Conservation (phyloP, 192 early-diverging fungal species). For the Cetraspora pellucida region DNA sequence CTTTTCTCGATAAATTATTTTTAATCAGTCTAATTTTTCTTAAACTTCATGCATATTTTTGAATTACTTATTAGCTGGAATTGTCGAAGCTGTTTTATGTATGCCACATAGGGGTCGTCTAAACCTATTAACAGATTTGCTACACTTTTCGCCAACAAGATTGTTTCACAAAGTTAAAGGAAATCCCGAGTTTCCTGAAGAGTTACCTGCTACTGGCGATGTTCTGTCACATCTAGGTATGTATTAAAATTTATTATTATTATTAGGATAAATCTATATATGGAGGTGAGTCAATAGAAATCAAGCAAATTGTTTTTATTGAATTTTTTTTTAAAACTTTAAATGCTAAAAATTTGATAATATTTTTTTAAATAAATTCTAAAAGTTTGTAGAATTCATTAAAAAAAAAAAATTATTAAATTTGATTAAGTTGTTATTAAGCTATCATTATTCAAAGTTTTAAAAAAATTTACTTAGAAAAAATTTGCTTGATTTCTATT, state of each 20-base stretch:
- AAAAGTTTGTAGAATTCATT: too few species aligned
- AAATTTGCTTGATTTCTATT: too few species aligned
- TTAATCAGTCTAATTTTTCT: not conserved
- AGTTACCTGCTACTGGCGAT: constrained; percentile 82
- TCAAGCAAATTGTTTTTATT: too few species aligned
- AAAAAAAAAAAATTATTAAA: too few species aligned
- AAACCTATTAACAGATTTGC: constrained; percentile 87
- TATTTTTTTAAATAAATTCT: too few species aligned
- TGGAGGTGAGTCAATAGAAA: too few species aligned
- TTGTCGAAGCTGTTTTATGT: constrained; percentile 84
- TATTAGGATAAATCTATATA: not conserved
- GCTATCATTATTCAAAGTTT: too few species aligned
- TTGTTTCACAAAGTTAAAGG: constrained; percentile 96
- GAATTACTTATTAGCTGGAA: constrained; percentile 56
- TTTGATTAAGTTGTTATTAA: too few species aligned
- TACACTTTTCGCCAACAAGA: constrained; percentile 76
- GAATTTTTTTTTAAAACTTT: too few species aligned
- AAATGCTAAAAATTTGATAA: too few species aligned
- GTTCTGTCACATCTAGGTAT: constrained; percentile 84
- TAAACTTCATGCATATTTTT: constrained; percentile 2
- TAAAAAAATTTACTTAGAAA: too few species aligned
- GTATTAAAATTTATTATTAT: not conserved
- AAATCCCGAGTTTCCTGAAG: constrained; percentile 84
- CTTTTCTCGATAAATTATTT: not conserved
- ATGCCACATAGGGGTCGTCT: constrained; percentile 98